phyloP scores from a whole-genome alignment of 2,329 filamentous ascomycete genomes.

The Emydomyces testavorans region DNA sequence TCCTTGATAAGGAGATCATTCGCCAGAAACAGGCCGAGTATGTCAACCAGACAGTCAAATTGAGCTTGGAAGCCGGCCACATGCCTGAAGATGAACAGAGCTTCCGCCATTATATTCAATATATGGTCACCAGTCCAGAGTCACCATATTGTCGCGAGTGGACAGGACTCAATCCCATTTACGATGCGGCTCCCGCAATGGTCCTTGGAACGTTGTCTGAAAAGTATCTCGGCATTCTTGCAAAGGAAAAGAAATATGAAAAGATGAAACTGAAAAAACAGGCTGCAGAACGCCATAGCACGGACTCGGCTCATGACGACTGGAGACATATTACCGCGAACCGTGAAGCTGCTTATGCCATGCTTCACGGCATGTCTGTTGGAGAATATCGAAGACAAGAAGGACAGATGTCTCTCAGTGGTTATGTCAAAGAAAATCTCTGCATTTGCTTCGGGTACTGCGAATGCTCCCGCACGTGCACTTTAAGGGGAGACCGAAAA shows the following conservation, averaged over 20 bases:
- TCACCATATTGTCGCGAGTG: conserved; percentile 24
- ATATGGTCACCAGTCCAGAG: conserved; percentile 18
- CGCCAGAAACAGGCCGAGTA: conserved; percentile 24
- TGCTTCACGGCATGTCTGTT: conserved; percentile 26
- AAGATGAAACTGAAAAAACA: conserved; percentile 8
- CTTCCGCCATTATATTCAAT: conserved; percentile 24
- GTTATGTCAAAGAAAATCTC: conserved; percentile 24
- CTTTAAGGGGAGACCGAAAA: conserved; percentile 20
- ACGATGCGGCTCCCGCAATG: conserved; percentile 23
- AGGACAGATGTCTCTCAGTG: conserved; percentile 19
- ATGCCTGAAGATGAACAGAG: conserved; percentile 21
- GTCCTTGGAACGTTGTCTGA: conserved; percentile 27
- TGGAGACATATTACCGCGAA: conserved; percentile 21
- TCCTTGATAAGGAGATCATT: conserved; percentile 22
- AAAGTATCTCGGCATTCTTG: conserved; percentile 26
- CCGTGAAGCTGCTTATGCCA: conserved; percentile 26
- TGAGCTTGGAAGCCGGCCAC: conserved; percentile 14
- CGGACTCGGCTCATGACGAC: conserved; percentile 13
- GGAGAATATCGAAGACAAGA: conserved; percentile 27
- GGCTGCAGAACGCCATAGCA: conserved; percentile 20
- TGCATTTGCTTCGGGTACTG: conserved; percentile 30
- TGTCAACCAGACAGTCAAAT: conserved; percentile 20
- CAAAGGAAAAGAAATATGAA: conserved; percentile 13
- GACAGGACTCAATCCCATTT: conserved; percentile 23
- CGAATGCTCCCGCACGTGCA: conserved; percentile 27